Conservation (phyloP, 1,284 basidiomycete genomes). For the Cryptococcus amylolentus region DNA sequence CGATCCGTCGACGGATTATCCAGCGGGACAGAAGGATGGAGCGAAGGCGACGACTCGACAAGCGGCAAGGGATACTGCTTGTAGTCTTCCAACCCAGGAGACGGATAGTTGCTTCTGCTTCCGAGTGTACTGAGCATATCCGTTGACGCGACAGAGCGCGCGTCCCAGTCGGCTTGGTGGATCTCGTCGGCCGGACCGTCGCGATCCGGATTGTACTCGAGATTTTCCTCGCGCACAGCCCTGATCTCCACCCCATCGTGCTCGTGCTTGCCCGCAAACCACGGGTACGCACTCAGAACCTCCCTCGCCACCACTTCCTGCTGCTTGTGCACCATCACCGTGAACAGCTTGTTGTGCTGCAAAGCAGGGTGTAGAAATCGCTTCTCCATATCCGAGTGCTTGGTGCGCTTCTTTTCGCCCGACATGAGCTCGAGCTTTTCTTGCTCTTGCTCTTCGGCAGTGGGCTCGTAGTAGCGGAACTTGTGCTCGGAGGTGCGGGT, state of each 20-base stretch:
- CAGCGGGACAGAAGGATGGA: conserved; percentile 18
- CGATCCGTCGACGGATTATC: conserved; percentile 41
- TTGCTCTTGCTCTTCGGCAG: conserved; percentile 46
- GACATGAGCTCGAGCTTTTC: conserved; percentile 28
- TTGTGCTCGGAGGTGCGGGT: conserved; percentile 62
- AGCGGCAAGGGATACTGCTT: conserved; percentile 24
- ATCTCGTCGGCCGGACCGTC: conserved; percentile 37
- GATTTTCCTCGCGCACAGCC: conserved; percentile 48
- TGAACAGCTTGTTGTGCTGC: conserved; percentile 46
- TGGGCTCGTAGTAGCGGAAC: conserved; percentile 67
- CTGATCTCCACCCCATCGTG: conserved; percentile 42
- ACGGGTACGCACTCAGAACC: conserved; percentile 45
- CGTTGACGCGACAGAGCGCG: conserved; percentile 40
- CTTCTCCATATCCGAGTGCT: conserved; percentile 50
- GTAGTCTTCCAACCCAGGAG: conserved; percentile 19
- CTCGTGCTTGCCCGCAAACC: conserved; percentile 42
- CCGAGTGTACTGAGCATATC: conserved; percentile 27
- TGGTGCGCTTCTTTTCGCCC: conserved; percentile 41
- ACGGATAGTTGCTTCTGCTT: conserved; percentile 23
- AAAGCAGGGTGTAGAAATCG: conserved; percentile 55
- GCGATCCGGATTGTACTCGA: conserved; percentile 47
- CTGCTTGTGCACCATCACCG: conserved; percentile 50
- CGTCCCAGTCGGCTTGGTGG: conserved; percentile 43
- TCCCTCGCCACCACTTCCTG: conserved; percentile 46
- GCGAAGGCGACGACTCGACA: conserved; percentile 18